Evolutionary conservation across 2,329 filamentous ascomycete genomes (phyloP).

Genomic region (Chrysoporthe deuterocubensis): DNA sequence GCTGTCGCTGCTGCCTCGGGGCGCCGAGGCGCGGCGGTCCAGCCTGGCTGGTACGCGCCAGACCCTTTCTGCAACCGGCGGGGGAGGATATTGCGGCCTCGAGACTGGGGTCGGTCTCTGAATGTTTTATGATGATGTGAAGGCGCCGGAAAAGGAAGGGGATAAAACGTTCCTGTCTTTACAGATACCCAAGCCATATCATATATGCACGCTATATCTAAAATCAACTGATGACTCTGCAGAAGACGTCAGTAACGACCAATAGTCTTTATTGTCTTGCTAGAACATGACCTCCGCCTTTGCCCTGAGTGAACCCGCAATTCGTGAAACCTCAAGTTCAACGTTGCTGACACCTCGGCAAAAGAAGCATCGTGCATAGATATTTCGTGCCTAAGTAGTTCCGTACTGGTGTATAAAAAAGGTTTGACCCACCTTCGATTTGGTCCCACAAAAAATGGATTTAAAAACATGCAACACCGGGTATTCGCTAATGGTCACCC

Average conservation of each 20-base stretch:
- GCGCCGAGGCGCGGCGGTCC: not conserved
- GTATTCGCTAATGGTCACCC: conserved; percentile 9
- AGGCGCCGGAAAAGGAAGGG: not conserved
- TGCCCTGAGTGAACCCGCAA: not conserved
- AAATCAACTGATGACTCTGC: conserved; percentile 12
- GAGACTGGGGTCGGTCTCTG: too few relatives aligned
- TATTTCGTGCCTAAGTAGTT: too few relatives aligned
- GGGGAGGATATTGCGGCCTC: not conserved
- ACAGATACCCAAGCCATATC: not conserved
- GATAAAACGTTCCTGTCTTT: conserved; percentile 1
- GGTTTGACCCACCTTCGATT: too few relatives aligned
- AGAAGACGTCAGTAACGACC: not conserved
- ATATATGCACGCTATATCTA: conserved; percentile 1
- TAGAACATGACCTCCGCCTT: not conserved
- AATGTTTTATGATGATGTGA: not conserved
- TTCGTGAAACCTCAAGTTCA: not conserved
- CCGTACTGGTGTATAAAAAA: too few relatives aligned
- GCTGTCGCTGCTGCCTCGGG: not conserved
- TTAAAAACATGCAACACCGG: conserved; percentile 1
- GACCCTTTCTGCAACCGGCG: not conserved
- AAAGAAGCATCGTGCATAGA: too few relatives aligned
- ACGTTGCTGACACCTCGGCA: too few relatives aligned
- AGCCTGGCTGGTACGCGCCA: not conserved
- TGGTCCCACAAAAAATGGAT: not conserved
- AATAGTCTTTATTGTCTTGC: not conserved